Conservation (phyloP, 1,284 basidiomycete species). For the Apiotrichum gamsii region DNA sequence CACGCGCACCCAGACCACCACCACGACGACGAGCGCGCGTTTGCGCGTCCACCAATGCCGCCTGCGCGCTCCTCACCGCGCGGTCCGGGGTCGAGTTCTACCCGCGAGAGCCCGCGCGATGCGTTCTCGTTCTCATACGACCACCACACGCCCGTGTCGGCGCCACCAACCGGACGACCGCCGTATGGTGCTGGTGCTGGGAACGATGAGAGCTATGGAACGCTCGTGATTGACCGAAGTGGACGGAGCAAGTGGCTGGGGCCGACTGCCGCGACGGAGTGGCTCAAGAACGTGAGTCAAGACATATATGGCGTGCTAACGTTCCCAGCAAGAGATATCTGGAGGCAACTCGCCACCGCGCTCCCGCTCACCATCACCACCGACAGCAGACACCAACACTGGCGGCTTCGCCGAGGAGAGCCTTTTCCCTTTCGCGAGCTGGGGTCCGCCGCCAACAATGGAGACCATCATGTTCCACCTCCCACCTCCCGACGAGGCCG, state of each 20-base stretch:
- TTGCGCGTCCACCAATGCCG: no score
- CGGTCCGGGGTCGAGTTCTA: background rate
- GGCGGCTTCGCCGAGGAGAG: slow-evolving; percentile 2
- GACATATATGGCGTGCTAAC: background rate
- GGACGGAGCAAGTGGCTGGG: slow-evolving; percentile 35
- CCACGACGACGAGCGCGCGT: no score
- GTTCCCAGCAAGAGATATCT: slow-evolving; percentile 10
- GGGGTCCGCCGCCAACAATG: slow-evolving; percentile 14
- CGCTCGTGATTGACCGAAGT: slow-evolving; percentile 27
- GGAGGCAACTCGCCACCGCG: background rate
- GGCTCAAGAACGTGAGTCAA: slow-evolving; percentile 31
- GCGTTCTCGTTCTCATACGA: background rate
- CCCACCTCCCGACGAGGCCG: slow-evolving; percentile 26
- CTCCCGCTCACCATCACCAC: background rate
- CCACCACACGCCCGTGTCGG: background rate
- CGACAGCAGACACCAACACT: background rate
- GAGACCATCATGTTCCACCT: slow-evolving; percentile 18
- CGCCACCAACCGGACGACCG: background rate
- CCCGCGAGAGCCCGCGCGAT: background rate
- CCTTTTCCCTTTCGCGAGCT: slow-evolving; percentile 12
- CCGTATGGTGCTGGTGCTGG: no score
- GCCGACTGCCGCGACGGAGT: slow-evolving; percentile 34
- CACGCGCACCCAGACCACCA: no score
- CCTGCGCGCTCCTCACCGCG: background rate
- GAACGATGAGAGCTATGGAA: slow-evolving; percentile 28